Base-by-base conservation (phyloP, 2,329 filamentous ascomycete species). In the Neofusicoccum laricinum region DNA sequence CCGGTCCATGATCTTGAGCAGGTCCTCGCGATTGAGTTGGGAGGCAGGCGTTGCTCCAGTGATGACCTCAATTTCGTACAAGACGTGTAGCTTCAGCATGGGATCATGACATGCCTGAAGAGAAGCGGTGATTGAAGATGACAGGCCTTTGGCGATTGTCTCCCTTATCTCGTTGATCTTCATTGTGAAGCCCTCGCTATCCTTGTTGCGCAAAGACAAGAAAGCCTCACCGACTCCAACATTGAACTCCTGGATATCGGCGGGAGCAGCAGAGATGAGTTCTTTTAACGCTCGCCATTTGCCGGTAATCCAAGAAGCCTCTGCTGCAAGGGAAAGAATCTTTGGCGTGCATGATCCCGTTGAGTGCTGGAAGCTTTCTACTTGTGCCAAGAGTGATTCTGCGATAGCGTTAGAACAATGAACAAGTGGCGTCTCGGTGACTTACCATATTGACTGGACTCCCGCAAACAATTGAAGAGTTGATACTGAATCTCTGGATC, bases 381-480 rank as follows among this genome's bases (percentile, higher is more conserved):
- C 88, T 69, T 96, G 92, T 66, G 93, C 94, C 30, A 98, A 81
- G 17, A 98, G 84, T 2, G 91, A 89, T 78, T 96, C 91, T 94
- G 66, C 25, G 64, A 11, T 50, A 0, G 32, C 7, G 57, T 68
- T 40, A 70, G 68, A 46, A 25, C 3, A 12, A 41, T 15, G 12
- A 15, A 10, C 36, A 4, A 38, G 15, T 5, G 19, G 34, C 34
- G n/a, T 1, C 25, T 30, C 25, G 25, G 4, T 17, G 15, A 75
- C 82, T 76, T 80, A 93, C 91, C 91, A 77, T 97, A 90, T 74
- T 98, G 95, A 0, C 94, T 95, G n/a, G 93, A 96, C 74, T 97
- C 93, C 73, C 93, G 93, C 10, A 99, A 82, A 71, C 95, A 98
- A 34, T 88, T 90, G 62, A 99, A 81, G 40, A 99, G 83, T 70